Conservation (phyloP, 352 stramenopile genomes). For the Phytophthora crassamura region DNA sequence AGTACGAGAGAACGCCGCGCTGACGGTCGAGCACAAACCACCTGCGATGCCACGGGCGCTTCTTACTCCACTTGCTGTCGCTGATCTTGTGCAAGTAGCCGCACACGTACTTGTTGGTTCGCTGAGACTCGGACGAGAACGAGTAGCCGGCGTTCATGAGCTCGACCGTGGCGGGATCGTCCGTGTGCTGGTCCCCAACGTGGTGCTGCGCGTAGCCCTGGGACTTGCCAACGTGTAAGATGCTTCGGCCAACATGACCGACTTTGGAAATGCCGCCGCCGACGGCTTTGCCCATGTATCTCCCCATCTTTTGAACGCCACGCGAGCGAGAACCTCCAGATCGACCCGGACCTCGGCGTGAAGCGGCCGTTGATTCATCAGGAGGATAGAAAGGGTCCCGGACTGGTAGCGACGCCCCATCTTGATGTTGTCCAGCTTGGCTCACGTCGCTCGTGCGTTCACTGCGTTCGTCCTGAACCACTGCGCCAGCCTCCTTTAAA, state of each 20-base stretch:
- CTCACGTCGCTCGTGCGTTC: conserved; percentile 17
- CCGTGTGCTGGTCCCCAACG: conserved; percentile 19
- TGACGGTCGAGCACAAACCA: conserved; percentile 88
- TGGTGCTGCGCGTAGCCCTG: conserved; percentile 30
- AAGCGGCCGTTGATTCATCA: conserved; percentile 15
- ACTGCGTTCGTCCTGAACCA: conserved; percentile 27
- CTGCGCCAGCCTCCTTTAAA: conserved; percentile 29
- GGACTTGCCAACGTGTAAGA: conserved; percentile 75
- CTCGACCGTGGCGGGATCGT: conserved; percentile 40
- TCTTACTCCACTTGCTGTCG: conserved; percentile 84
- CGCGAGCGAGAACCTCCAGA: conserved; percentile 42
- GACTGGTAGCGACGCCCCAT: conserved; percentile 18
- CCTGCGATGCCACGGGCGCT: conserved; percentile 83
- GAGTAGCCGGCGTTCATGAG: conserved; percentile 56
- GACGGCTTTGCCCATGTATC: conserved; percentile 81
- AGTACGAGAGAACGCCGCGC: conserved; percentile 80
- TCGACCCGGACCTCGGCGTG: conserved; percentile 26
- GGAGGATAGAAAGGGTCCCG: conserved; percentile 32
- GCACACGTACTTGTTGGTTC: conserved; percentile 83
- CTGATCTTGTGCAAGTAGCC: conserved; percentile 89
- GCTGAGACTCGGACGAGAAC: conserved; percentile 82
- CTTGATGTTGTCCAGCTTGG: conserved; percentile 14
- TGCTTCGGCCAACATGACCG: conserved; percentile 76
- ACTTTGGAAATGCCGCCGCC: conserved; percentile 83
- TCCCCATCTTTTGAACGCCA: conserved; percentile 77